phyloP scores from a whole-genome alignment of 768 basidiomycete genomes.

The Rhodotorula paludigena region DNA sequence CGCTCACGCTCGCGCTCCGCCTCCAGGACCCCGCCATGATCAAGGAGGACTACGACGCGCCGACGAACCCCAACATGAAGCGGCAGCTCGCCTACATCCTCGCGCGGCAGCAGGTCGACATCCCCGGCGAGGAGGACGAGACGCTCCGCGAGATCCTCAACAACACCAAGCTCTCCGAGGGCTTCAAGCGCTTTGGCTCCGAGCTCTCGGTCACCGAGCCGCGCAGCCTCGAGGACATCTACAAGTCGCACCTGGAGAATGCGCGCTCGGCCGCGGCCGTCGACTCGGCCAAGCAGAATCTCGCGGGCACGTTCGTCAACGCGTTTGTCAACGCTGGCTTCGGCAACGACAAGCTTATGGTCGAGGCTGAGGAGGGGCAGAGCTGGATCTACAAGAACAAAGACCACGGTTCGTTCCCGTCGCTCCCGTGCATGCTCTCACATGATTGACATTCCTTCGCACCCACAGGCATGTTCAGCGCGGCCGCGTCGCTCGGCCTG shows the following conservation, averaged over 20 bases:
- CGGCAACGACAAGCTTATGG: constrained; percentile 98
- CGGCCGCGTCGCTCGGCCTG: constrained; percentile 87
- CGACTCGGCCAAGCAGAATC: constrained; percentile 87
- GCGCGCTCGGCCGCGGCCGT: constrained; percentile 73
- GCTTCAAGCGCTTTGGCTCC: constrained; percentile 87
- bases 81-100: constrained; percentile 91
- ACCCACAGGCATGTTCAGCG: constrained; percentile 80
- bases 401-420: constrained; percentile 68
- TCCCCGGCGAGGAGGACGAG: constrained; percentile 78
- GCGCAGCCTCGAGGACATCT: constrained; percentile 91
- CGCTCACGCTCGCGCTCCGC: constrained; percentile 75
- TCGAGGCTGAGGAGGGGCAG: constrained; percentile 87
- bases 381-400: constrained; percentile 99
- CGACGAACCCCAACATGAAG: constrained; percentile 88
- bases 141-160: constrained; percentile 79
- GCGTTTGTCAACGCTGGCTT: constrained; percentile 98
- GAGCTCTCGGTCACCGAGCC: constrained; percentile 85
- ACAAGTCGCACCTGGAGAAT: constrained; percentile 91
- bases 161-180: constrained; percentile 73
- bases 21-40: constrained; percentile 75
- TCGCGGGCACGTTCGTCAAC: constrained; percentile 96
- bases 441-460: background rate
- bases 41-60: constrained; percentile 78
- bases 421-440: background rate
- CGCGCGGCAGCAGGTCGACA: constrained; percentile 81